Evolutionary conservation across 2,329 filamentous ascomycete species (phyloP).

Genomic region (Myriosclerotinia curreyana): DNA sequence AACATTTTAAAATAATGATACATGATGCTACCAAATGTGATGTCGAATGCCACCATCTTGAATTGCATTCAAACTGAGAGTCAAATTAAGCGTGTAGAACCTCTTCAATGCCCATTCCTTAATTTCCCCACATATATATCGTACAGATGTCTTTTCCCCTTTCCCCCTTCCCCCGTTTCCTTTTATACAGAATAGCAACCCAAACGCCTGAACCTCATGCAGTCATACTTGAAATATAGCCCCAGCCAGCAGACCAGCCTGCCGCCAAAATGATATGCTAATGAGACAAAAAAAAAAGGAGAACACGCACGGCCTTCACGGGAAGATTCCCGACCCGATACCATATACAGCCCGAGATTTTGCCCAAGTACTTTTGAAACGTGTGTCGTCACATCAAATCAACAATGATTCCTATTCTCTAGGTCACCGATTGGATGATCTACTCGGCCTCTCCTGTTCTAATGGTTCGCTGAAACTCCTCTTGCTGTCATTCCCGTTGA

Average conservation of each 20-base stretch:
- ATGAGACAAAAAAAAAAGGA: conserved; percentile 10
- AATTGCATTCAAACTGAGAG: conserved; percentile 10
- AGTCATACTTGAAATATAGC: conserved; percentile 20
- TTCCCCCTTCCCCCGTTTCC: background rate
- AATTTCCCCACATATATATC: conserved; percentile 23
- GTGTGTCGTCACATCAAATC: conserved; percentile 13
- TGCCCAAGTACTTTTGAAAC: conserved; percentile 6
- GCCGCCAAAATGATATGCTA: conserved; percentile 22
- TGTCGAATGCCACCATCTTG: conserved; percentile 7
- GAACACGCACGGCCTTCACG: conserved; percentile 12
- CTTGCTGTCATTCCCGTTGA: conserved; percentile 34
- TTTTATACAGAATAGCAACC: conserved; percentile 24
- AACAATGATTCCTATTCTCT: conserved; percentile 13
- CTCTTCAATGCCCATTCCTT: conserved; percentile 10
- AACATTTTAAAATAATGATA: conserved; percentile 20
- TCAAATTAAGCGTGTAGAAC: conserved; percentile 15
- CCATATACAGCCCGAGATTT: conserved; percentile 17
- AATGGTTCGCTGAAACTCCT: conserved; percentile 34
- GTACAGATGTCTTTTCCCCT: conserved; percentile 21
- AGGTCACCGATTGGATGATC: conserved; percentile 33
- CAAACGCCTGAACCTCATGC: conserved; percentile 24
- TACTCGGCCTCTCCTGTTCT: conserved; percentile 29
- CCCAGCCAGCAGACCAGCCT: conserved; percentile 22
- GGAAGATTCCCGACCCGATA: conserved; percentile 13
- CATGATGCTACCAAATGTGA: conserved; percentile 19